Conservation (phyloP, 2,329 filamentous ascomycete species). For the Xylaria sp. region DNA sequence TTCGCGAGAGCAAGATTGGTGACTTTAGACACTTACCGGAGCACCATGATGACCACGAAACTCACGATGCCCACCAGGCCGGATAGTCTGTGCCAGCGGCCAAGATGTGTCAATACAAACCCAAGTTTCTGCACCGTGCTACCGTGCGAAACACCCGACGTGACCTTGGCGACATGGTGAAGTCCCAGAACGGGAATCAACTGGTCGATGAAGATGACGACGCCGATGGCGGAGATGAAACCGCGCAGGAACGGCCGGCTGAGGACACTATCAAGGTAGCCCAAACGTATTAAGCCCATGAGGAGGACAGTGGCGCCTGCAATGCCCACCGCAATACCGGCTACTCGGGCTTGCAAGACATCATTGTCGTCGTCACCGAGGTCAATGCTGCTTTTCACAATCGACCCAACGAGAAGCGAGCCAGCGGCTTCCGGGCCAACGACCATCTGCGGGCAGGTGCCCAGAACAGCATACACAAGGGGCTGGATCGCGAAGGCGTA, state of each 20-base stretch:
- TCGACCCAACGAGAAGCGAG: constrained; percentile 84
- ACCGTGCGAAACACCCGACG: constrained; percentile 71
- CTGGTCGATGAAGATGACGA: constrained; percentile 95
- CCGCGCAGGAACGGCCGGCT: constrained; percentile 90
- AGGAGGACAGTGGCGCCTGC: constrained; percentile 87
- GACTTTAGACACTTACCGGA: constrained; percentile 58
- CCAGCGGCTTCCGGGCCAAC: constrained; percentile 95
- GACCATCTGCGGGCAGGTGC: constrained; percentile 90
- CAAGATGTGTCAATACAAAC: constrained; percentile 72
- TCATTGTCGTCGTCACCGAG: constrained; percentile 68
- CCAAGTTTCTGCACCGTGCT: constrained; percentile 84
- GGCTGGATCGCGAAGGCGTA: constrained; percentile 95
- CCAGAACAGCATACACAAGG: constrained; percentile 85
- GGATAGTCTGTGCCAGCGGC: constrained; percentile 73
- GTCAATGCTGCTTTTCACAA: constrained; percentile 78
- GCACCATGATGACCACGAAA: constrained; percentile 89
- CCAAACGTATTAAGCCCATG: constrained; percentile 81
- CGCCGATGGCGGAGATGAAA: constrained; percentile 96
- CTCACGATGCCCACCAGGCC: constrained; percentile 75
- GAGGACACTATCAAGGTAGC: constrained; percentile 92
- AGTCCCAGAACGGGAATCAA: constrained; percentile 89
- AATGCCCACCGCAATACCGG: constrained; percentile 85
- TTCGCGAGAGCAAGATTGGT: not conserved
- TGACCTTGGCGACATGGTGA: constrained; percentile 62
- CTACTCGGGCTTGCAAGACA: constrained; percentile 74